Conservation (phyloP, 768 basidiomycete species). For the Termitomyces sp. region DNA sequence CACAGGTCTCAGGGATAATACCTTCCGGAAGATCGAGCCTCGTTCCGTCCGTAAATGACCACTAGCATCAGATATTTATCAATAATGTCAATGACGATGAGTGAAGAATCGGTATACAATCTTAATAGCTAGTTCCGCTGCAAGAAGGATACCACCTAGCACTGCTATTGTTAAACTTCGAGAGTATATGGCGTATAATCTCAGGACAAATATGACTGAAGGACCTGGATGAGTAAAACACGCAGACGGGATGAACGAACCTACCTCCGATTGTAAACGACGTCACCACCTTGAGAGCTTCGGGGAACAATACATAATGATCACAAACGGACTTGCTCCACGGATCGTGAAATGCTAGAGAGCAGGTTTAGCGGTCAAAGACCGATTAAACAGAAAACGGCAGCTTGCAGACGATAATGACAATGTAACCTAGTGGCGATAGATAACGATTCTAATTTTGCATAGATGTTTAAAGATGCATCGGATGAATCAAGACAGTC, state of each 20-base stretch:
- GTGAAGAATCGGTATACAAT: not conserved
- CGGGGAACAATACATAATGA: not conserved
- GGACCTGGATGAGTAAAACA: not conserved
- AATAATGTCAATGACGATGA: not conserved
- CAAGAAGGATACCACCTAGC: not conserved
- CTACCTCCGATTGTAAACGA: not conserved
- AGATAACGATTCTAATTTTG: not conserved
- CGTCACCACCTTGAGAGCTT: constrained; percentile 1
- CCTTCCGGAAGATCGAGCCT: constrained; percentile 25
- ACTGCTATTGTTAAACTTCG: not conserved
- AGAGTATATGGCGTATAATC: constrained; percentile 18
- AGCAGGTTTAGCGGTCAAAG: not conserved
- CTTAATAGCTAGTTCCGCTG: not conserved
- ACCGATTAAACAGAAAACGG: not conserved
- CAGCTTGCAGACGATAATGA: not conserved
- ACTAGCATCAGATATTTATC: not conserved
- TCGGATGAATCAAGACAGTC: not conserved
- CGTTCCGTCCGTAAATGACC: constrained; percentile 29
- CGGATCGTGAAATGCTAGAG: not conserved
- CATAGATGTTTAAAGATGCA: not conserved
- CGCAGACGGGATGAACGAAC: not conserved
- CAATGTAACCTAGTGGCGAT: not conserved
- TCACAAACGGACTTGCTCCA: not conserved
- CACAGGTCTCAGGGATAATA: not conserved
- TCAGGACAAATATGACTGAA: constrained; percentile 3